Evolutionary conservation across 495 filamentous ascomycete genomes (phyloP).

Genomic region (Tuber borchii): DNA sequence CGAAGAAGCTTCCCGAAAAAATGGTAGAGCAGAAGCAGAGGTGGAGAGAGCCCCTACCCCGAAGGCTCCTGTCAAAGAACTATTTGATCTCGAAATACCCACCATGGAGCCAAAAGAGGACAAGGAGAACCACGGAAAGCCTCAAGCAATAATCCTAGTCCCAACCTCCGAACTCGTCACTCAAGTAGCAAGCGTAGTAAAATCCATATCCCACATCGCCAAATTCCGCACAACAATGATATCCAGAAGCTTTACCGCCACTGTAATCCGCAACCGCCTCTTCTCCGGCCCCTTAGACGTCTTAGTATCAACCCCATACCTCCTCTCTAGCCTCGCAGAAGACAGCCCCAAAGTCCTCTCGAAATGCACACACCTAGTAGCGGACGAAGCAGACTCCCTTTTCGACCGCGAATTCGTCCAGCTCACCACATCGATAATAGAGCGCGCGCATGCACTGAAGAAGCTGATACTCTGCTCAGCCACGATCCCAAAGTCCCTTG

Average conservation of each 20-base stretch:
- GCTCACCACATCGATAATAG: slow-evolving; percentile 71
- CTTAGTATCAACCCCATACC: slow-evolving; percentile 78
- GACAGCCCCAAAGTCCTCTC: slow-evolving; percentile 81
- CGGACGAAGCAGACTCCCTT: slow-evolving; percentile 93
- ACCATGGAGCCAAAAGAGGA: slow-evolving; percentile 48
- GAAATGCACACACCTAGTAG: slow-evolving; percentile 74
- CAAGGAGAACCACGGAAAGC: slow-evolving; percentile 61
- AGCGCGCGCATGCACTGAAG: slow-evolving; percentile 68
- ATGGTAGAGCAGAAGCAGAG: slow-evolving; percentile 53
- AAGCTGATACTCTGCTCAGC: slow-evolving; percentile 95
- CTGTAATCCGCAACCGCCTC: slow-evolving; percentile 77
- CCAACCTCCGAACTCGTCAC: slow-evolving; percentile 89
- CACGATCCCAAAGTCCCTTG: slow-evolving; percentile 83
- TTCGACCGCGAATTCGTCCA: slow-evolving; percentile 86
- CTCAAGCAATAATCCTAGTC: slow-evolving; percentile 78
- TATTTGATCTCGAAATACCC: slow-evolving; percentile 50
- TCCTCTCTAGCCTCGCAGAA: slow-evolving; percentile 76
- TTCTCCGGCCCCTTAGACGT: slow-evolving; percentile 76
- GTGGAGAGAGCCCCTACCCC: slow-evolving; percentile 47
- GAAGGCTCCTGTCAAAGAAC: slow-evolving; percentile 48
- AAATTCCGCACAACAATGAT: slow-evolving; percentile 77
- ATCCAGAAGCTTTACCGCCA: slow-evolving; percentile 64
- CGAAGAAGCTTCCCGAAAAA: slow-evolving; percentile 48
- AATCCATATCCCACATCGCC: slow-evolving; percentile 68
- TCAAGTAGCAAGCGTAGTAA: slow-evolving; percentile 73